Evolutionary conservation across 345 rosid genomes (phyloP), one percentile per base, ranked within the genome.

Genomic region (Lumnitzera littorea): DNA sequence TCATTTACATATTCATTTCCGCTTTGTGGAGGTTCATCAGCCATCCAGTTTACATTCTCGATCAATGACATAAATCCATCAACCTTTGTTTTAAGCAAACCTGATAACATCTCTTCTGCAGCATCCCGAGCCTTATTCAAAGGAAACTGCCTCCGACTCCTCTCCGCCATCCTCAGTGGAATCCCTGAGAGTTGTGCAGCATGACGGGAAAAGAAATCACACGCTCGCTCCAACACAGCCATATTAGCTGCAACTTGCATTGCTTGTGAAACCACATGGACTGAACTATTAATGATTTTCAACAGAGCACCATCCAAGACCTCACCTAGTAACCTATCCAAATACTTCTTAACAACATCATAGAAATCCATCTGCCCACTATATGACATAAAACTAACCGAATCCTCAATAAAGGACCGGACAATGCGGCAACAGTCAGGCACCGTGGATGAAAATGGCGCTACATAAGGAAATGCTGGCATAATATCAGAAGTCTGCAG

Each of bases 221-320:
- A 92, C 70, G 98, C 98, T 46, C 98, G 97, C 64, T 89, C 97
- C 58, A 92, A 66, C 25, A 92, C 98, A 1, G 90, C 85, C 98
- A 92, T 92, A 72, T 92, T 92, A 47, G 98, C 98, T 11, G 98
- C 97, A 51, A 87, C 82, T 76, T 85, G 98, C 98, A 89, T 92
- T 9, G 97, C 98, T 73, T 89, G 98, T 31, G 98, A 76, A 56
- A 87, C 98, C 51, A 94, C 97, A 56, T 82, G 90, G 48, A 86
- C 79, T 36, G 98, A 89, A 1, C 94, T 69, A 71, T 56, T 84
- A 13, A 87, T 82, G 57, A 92, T 82, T 75, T 89, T 92, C 77
- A 89, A 66, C 68, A 92, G 57, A 65, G 95, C 94, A 58, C 81
- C 97, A 58, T 89, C 91, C 60, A 92, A 77, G 74, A 81, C 98